Conservation (phyloP, 805 yeast species). For the Candida lessepsii region DNA sequence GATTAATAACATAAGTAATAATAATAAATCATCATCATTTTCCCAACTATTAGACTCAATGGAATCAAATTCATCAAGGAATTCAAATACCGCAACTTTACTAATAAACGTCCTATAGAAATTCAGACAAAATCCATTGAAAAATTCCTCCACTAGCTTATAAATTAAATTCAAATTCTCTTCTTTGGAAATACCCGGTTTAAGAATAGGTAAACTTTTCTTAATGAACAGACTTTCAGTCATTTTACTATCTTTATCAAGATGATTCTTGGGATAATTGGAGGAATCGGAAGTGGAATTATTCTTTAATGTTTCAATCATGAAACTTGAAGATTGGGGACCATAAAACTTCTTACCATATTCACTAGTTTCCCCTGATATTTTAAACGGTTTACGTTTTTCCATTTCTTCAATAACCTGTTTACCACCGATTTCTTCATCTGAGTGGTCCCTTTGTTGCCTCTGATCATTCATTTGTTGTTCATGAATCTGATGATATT, state of each 20-base stretch:
- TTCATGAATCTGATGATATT: not conserved
- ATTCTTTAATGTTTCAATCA: slow-evolving; percentile 39
- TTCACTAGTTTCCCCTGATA: slow-evolving; percentile 39
- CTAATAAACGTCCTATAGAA: slow-evolving; percentile 43
- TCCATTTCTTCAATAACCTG: slow-evolving; percentile 3
- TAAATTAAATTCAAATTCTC: slow-evolving; percentile 33
- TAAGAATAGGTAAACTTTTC: slow-evolving; percentile 29
- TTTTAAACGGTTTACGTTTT: slow-evolving; percentile 11
- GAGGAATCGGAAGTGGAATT: slow-evolving; percentile 4
- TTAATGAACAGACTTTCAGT: slow-evolving; percentile 23
- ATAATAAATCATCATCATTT: slow-evolving; percentile 47
- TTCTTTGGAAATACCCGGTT: slow-evolving; percentile 5
- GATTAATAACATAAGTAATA: slow-evolving; percentile 44
- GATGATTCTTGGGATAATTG: slow-evolving; percentile 11
- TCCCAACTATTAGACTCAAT: slow-evolving; percentile 42
- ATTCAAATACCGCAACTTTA: slow-evolving; percentile 30
- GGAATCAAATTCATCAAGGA: slow-evolving; percentile 34
- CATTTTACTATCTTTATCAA: slow-evolving; percentile 12
- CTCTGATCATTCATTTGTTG: slow-evolving; percentile 1
- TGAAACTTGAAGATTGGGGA: slow-evolving; percentile 48
- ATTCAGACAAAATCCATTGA: slow-evolving; percentile 29
- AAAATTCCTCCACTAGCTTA: slow-evolving; percentile 41
- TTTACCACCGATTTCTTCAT: slow-evolving; percentile 1
- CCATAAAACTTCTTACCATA: slow-evolving; percentile 48
- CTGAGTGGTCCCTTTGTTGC: not conserved